Percentiles rank a stretch among this genome's conserved stretches.
These are phyloP conservation scores for Ganoderma meredithae DNA, from an alignment of 1,284 basidiomycete genomes.

Conservation along the genomic window DNA sequence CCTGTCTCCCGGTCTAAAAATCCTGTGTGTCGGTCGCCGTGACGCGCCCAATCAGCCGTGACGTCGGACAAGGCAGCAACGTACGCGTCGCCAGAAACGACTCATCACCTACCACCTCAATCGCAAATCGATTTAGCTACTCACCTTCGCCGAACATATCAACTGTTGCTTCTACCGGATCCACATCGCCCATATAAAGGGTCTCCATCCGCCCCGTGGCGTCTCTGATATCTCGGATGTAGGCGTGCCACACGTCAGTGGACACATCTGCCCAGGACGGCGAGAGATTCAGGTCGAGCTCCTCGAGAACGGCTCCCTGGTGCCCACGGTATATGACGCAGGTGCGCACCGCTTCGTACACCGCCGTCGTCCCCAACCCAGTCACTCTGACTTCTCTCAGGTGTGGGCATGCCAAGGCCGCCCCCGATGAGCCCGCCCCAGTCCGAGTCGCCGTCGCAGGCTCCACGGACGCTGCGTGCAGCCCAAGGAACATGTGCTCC, in stretches of 20 bases:
- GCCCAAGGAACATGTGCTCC: neutral
- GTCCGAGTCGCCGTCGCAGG: neutral
- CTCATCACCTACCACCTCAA: neutral
- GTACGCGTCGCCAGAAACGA: neutral
- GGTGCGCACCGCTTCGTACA: neutral
- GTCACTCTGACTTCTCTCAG: neutral
- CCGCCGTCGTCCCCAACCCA: neutral
- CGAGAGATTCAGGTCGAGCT: neutral
- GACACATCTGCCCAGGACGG: neutral
- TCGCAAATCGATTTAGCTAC: neutral
- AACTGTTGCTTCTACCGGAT: neutral
- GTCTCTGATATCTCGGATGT: neutral
- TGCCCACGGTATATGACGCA: neutral
- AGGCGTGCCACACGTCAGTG: neutral
- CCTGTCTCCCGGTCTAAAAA: neutral
- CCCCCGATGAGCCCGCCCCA: neutral
- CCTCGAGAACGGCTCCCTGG: neutral
- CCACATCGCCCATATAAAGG: neutral
- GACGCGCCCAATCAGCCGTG: neutral
- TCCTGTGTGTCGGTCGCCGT: no score
- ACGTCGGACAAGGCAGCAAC: neutral
- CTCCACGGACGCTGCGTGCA: neutral
- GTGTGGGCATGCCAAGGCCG: neutral
- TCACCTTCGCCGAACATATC: neutral
- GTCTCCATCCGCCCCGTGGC: neutral